Conservation (phyloP, 768 basidiomycete species). For the Botryobasidium botryosum region DNA sequence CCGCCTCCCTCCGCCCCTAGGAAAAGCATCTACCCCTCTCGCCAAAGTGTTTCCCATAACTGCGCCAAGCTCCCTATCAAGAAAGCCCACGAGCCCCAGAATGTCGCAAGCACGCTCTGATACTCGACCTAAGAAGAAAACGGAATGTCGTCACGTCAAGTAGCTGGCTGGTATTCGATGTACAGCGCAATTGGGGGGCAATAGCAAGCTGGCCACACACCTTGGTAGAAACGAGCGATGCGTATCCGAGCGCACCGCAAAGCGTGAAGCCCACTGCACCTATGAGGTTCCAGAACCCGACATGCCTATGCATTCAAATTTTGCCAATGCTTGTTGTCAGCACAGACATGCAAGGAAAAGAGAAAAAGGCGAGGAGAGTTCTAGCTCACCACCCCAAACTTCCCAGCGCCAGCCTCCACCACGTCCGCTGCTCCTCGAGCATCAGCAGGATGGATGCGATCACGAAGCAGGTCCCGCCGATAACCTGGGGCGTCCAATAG, state of each 20-base stretch:
- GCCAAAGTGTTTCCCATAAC: slow-evolving; percentile 36
- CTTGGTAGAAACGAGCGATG: slow-evolving; percentile 11
- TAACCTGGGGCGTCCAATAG: slow-evolving; percentile 46
- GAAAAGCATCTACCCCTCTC: no score
- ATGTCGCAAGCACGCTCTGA: slow-evolving; percentile 36
- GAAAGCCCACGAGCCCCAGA: slow-evolving; percentile 46
- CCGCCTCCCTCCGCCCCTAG: no score
- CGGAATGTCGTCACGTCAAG: no score
- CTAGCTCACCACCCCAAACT: slow-evolving; percentile 35
- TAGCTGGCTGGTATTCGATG: no score
- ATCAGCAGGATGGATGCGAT: slow-evolving; percentile 31
- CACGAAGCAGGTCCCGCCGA: slow-evolving; percentile 44
- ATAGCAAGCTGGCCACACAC: no score
- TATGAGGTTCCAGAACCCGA: slow-evolving; percentile 39
- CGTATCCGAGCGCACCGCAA: slow-evolving; percentile 41
- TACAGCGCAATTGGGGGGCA: no score
- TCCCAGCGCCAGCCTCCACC: slow-evolving; percentile 31
- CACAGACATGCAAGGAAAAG: neutral
- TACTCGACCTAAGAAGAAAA: slow-evolving; percentile 30
- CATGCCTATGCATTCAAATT: slow-evolving; percentile 6
- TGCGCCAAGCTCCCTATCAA: slow-evolving; percentile 40
- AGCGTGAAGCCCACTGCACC: slow-evolving; percentile 41
- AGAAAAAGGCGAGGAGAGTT: neutral
- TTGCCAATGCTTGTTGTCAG: slow-evolving; percentile 12
- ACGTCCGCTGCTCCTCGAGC: slow-evolving; percentile 37